These are phyloP conservation scores for Cyberlindnera maritima DNA, from an alignment of 805 yeast genomes.

Conservation along the genomic window DNA sequence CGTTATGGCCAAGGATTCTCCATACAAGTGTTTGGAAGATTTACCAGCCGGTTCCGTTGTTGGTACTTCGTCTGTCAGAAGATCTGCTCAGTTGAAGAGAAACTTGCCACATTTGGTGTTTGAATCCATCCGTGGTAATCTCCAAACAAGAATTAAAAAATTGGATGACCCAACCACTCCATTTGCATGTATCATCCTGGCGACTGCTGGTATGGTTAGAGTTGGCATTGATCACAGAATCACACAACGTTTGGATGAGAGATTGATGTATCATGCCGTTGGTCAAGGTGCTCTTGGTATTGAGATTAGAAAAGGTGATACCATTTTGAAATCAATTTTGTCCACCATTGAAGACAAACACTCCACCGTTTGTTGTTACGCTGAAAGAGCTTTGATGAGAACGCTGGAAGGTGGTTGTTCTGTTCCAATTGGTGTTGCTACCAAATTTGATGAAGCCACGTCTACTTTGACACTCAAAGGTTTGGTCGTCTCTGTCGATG, in stretches of 20 bases:
- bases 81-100: constrained; percentile 86
- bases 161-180: constrained; percentile 68
- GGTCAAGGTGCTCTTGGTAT: constrained; percentile 99
- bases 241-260: constrained; percentile 63
- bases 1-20: constrained; percentile 64
- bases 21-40: constrained; percentile 63
- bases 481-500: constrained; percentile 83
- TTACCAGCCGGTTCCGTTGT: constrained; percentile 84
- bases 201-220: constrained; percentile 88
- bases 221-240: constrained; percentile 72
- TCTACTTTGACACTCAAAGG: constrained; percentile 55
- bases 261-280: constrained; percentile 91
- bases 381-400: constrained; percentile 86
- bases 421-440: constrained; percentile 90
- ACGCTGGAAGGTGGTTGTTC: constrained; percentile 96
- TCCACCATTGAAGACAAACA: constrained; percentile 60
- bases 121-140: constrained; percentile 83
- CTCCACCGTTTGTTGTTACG: constrained; percentile 73
- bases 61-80: constrained; percentile 92
- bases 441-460: constrained; percentile 48
- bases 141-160: constrained; percentile 77
- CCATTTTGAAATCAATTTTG: constrained; percentile 55
- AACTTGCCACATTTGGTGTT: constrained; percentile 73
- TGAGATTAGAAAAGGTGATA: constrained; percentile 77
- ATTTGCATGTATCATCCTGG: constrained; percentile 76